Conservation (phyloP, 129 eudicot species). For the Helichrysum umbraculigerum region DNA sequence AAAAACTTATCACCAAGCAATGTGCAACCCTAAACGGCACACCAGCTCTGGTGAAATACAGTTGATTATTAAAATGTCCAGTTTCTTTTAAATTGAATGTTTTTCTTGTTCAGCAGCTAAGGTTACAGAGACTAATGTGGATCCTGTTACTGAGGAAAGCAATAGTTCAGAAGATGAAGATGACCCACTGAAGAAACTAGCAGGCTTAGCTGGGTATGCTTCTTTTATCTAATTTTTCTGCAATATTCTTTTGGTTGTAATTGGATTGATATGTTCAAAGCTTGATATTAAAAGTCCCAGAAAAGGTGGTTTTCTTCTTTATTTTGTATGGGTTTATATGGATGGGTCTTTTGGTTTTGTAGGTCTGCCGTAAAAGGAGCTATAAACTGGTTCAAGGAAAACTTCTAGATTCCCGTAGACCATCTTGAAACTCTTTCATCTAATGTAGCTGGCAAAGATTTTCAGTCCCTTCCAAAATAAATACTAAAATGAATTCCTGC, state of each 20-base stretch:
- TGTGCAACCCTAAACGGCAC: background rate
- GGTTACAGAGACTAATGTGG: conserved; percentile 39
- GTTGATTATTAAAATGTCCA: background rate
- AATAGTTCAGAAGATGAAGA: conserved; percentile 57
- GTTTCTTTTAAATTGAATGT: background rate
- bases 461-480: conserved; percentile 10
- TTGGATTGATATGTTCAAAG: background rate
- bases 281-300: background rate
- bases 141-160: conserved; percentile 41
- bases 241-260: background rate
- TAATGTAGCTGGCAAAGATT: conserved; percentile 29
- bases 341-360: conserved; percentile 29
- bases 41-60: conserved; percentile 1
- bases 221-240: background rate
- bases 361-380: conserved; percentile 91
- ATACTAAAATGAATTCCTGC: conserved; percentile 9
- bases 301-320: background rate
- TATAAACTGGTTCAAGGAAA: conserved; percentile 83
- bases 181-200: conserved; percentile 66
- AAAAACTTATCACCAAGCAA: background rate
- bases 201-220: conserved; percentile 77
- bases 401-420: conserved; percentile 43
- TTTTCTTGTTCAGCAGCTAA: conserved; percentile 8
- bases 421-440: background rate
- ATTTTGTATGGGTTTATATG: background rate